Conservation (phyloP, 2,329 filamentous ascomycete species). For the Elsinoe batatas region DNA sequence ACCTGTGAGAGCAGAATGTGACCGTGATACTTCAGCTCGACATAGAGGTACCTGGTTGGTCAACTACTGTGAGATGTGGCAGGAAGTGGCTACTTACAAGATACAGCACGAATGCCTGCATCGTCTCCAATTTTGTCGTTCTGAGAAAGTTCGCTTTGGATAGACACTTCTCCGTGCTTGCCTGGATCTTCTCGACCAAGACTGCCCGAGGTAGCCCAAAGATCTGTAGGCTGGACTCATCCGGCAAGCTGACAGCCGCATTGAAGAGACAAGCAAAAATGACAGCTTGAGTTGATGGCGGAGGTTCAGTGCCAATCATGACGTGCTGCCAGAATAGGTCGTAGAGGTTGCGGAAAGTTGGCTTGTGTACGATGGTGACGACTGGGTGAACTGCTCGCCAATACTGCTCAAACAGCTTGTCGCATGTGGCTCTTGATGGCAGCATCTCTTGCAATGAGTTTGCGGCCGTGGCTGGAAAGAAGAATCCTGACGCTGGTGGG, state of each 20-base stretch:
- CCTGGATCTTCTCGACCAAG: constrained; percentile 53
- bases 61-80: constrained; percentile 14
- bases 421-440: constrained; percentile 47
- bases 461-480: constrained; percentile 47
- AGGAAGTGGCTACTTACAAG: constrained; percentile 42
- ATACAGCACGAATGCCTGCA: constrained; percentile 71
- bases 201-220: constrained; percentile 48
- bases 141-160: constrained; percentile 60
- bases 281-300: constrained; percentile 55
- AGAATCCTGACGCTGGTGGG: constrained; percentile 56
- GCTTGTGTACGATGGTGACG: constrained; percentile 56
- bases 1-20: constrained; percentile 62
- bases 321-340: constrained; percentile 56
- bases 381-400: constrained; percentile 59
- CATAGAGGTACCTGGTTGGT: constrained; percentile 55
- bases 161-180: constrained; percentile 58
- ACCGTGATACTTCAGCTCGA: constrained; percentile 59
- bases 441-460: constrained; percentile 50
- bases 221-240: constrained; percentile 40
- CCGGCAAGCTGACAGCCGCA: constrained; percentile 55
- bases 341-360: constrained; percentile 57
- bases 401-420: constrained; percentile 57
- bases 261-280: constrained; percentile 62
- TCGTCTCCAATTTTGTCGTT: constrained; percentile 61
- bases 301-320: constrained; percentile 49